Conservation (phyloP, 2,329 filamentous ascomycete species). For the Stagonosporopsis chrysanthemi region DNA sequence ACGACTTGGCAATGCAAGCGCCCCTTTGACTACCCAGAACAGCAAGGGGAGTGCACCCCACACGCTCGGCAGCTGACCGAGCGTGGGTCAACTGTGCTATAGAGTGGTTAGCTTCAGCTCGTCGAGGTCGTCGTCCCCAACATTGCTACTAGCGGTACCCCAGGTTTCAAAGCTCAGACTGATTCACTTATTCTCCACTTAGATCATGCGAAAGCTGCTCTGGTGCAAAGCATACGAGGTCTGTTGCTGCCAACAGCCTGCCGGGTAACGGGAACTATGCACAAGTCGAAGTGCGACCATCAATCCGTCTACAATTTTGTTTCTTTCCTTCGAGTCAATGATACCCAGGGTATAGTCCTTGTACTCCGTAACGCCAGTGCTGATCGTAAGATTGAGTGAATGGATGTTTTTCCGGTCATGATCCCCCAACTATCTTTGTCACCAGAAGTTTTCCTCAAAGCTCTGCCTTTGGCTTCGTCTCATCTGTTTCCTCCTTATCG, state of each 20-base stretch:
- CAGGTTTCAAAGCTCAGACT: slow-evolving; percentile 8
- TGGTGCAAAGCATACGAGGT: not conserved
- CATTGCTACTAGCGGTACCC: slow-evolving; percentile 22
- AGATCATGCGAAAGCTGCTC: not conserved
- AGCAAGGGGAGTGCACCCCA: slow-evolving; percentile 3
- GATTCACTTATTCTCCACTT: slow-evolving; percentile 5
- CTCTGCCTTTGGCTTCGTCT: slow-evolving; percentile 26
- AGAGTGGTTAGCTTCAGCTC: not conserved
- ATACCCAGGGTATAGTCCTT: slow-evolving; percentile 12
- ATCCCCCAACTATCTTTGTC: no score
- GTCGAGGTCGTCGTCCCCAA: slow-evolving; percentile 1
- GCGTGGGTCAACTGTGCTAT: slow-evolving; percentile 1
- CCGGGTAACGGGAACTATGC: no score
- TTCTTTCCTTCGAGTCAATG: not conserved
- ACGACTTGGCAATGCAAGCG: slow-evolving; percentile 13
- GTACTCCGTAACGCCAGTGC: slow-evolving; percentile 11
- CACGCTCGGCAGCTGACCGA: slow-evolving; percentile 8
- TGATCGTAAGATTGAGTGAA: not conserved
- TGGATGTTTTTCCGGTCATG: not conserved
- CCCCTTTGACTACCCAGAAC: not conserved
- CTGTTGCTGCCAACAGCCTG: not conserved
- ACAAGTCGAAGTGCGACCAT: not conserved
- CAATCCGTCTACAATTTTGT: not conserved
- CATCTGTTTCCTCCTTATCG: slow-evolving; percentile 36
- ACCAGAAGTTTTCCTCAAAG: not conserved